phyloP scores from a whole-genome alignment of 768 basidiomycete genomes.

The Lenzites betulinus region DNA sequence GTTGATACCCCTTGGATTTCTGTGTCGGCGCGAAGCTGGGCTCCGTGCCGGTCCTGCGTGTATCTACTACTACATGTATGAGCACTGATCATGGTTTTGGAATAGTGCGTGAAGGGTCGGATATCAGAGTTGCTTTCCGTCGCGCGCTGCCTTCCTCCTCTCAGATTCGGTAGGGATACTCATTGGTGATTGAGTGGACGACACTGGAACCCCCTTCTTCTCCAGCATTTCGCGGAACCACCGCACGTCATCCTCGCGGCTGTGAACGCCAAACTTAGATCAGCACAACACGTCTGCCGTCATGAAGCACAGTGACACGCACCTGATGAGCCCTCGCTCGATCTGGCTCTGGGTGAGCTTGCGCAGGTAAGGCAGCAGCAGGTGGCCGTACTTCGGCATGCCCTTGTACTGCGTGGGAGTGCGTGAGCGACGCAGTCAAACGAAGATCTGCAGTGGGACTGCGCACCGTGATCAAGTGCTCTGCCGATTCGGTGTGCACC shows the following conservation, averaged over 20 bases:
- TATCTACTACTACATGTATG: not conserved
- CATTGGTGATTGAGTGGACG: slow-evolving; percentile 4
- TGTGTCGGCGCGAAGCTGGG: not conserved
- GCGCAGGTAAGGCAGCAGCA: slow-evolving; percentile 35
- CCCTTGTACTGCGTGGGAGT: slow-evolving; percentile 25
- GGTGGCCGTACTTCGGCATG: slow-evolving; percentile 30
- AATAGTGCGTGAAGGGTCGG: not conserved
- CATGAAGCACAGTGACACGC: not conserved
- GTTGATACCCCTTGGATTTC: slow-evolving; percentile 1
- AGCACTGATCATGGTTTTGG: not conserved
- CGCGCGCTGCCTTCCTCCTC: slow-evolving; percentile 1
- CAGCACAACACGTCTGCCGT: not conserved
- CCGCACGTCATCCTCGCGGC: slow-evolving; percentile 14
- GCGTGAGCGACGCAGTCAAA: not conserved
- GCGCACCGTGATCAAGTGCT: slow-evolving; percentile 33
- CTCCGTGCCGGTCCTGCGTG: not conserved
- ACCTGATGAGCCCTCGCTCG: slow-evolving; percentile 35
- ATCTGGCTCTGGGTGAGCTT: slow-evolving; percentile 35
- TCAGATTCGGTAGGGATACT: slow-evolving; percentile 6
- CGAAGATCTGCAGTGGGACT: not conserved
- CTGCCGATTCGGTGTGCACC: slow-evolving; percentile 32
- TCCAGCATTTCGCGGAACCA: slow-evolving; percentile 15
- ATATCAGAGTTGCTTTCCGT: not conserved
- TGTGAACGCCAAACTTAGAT: not conserved
- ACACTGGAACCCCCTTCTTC: slow-evolving; percentile 6